phyloP scores from a whole-genome alignment of 371 early-diverging fungal species.

The Rhizopus microsporus region DNA sequence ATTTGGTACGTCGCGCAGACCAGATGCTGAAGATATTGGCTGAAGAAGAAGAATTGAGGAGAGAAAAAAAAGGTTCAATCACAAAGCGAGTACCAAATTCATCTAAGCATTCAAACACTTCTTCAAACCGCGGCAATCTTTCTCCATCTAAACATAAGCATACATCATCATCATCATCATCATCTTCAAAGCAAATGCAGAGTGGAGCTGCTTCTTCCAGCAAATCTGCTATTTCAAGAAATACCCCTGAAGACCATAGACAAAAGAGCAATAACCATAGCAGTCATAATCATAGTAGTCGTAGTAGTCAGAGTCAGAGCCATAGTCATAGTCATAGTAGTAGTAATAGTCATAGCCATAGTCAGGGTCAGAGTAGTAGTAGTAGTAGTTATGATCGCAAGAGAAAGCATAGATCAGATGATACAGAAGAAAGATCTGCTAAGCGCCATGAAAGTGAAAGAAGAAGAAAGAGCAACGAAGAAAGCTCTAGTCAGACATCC shows the following conservation, averaged over 20 bases:
- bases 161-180: conserved; percentile 8
- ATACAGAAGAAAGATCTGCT: not conserved
- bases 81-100: conserved; percentile 1
- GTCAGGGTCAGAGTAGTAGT: not conserved
- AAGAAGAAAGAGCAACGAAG: conserved; percentile 4
- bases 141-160: conserved; percentile 5
- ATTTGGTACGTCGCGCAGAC: conserved; percentile 88
- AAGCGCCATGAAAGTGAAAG: conserved; percentile 23
- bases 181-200: conserved; percentile 3
- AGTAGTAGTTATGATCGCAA: conserved; percentile 1
- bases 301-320: no score
- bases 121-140: conserved; percentile 7
- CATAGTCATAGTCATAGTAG: no score
- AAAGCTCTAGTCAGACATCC: conserved; percentile 17
- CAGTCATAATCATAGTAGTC: no score
- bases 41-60: conserved; percentile 43
- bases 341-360: not conserved
- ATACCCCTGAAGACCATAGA: no score
- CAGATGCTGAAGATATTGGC: conserved; percentile 83
- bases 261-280: no score
- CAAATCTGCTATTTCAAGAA: no score
- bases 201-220: no score
- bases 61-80: not conserved
- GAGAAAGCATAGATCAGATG: conserved; percentile 5
- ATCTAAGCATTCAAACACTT: not conserved